A percentile compares a stretch with the other conserved stretches of the same genome.
Evolutionary conservation across 75 land plant species (phyloP).

Genomic region (Picea glauca): DNA sequence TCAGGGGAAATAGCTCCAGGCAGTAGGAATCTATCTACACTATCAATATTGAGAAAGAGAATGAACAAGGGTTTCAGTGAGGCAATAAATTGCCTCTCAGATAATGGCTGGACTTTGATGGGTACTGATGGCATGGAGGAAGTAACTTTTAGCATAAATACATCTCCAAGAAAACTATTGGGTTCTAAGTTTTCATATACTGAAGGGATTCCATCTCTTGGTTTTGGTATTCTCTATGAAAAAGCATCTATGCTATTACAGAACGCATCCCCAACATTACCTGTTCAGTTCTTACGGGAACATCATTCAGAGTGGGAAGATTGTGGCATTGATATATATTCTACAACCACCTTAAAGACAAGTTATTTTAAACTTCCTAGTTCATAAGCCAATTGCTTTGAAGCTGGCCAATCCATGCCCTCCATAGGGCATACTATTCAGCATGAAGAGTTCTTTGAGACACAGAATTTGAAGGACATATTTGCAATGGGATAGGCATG

Average conservation of each 20-base stretch:
- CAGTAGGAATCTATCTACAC: conserved; percentile 83
- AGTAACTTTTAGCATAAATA: conserved; percentile 22
- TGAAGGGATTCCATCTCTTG: conserved; percentile 12
- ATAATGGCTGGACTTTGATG: conserved; percentile 33
- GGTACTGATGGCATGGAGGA: neutral
- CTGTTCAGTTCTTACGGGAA: conserved; percentile 83
- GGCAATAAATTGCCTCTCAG: conserved; percentile 31
- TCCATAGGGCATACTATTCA: conserved; percentile 82
- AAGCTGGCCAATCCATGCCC: conserved; percentile 50
- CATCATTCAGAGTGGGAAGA: conserved; percentile 96
- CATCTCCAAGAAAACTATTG: conserved; percentile 22
- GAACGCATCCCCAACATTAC: conserved; percentile 89
- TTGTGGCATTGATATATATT: conserved; percentile 60
- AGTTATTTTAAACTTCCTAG: conserved; percentile 47
- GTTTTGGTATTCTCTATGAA: conserved; percentile 41
- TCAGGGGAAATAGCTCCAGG: conserved; percentile 60
- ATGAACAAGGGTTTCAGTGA: conserved; percentile 57
- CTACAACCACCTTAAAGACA: conserved; percentile 62
- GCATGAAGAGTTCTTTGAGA: conserved; percentile 46
- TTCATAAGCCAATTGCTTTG: conserved; percentile 28
- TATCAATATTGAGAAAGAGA: conserved; percentile 78
- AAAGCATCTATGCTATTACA: conserved; percentile 54
- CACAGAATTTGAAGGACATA: too few species aligned
- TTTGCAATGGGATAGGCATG: too few species aligned
- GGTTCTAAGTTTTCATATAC: conserved; percentile 11